Evolutionary conservation across 2,329 filamentous ascomycete genomes (phyloP).

Genomic region (Tolypocladium endophyticum): DNA sequence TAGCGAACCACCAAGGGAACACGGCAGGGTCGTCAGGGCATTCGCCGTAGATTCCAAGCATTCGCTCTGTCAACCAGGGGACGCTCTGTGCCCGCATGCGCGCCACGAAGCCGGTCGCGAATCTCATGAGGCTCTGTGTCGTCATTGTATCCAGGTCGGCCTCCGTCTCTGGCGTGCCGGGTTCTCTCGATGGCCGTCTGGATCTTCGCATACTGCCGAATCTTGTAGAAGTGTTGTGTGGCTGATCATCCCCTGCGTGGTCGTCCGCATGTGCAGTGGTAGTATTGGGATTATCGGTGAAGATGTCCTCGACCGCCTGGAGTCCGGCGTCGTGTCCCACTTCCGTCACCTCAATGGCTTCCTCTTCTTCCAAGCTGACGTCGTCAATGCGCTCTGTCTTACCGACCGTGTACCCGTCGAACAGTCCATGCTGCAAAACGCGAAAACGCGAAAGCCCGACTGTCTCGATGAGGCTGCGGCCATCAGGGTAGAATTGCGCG

Average conservation of each 20-base stretch:
- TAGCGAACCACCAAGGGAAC: slow-evolving; percentile 89
- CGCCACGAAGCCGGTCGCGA: slow-evolving; percentile 56
- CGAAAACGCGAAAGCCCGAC: slow-evolving; percentile 68
- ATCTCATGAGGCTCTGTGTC: slow-evolving; percentile 58
- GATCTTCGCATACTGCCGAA: not conserved
- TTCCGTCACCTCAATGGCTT: slow-evolving; percentile 62
- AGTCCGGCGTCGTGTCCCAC: slow-evolving; percentile 9
- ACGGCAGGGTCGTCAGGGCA: slow-evolving; percentile 64
- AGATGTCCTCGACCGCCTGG: not conserved
- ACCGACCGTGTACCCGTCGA: slow-evolving; percentile 74
- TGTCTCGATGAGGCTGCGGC: slow-evolving; percentile 72
- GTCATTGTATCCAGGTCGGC: slow-evolving; percentile 37
- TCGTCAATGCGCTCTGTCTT: slow-evolving; percentile 70
- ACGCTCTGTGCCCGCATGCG: slow-evolving; percentile 59
- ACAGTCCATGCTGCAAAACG: slow-evolving; percentile 49
- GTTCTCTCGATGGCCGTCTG: not conserved
- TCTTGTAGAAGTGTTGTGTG: not conserved
- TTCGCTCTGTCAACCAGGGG: slow-evolving; percentile 63
- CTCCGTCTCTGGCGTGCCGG: not conserved
- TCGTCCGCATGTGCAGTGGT: not conserved
- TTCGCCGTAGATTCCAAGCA: slow-evolving; percentile 65
- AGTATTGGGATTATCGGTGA: too few species aligned
- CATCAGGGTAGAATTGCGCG: slow-evolving; percentile 64
- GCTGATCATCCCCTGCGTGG: not conserved
- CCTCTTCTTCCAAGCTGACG: slow-evolving; percentile 71